phyloP scores from a whole-genome alignment of 2,329 filamentous ascomycete species.

The Aspergillus udagawae region DNA sequence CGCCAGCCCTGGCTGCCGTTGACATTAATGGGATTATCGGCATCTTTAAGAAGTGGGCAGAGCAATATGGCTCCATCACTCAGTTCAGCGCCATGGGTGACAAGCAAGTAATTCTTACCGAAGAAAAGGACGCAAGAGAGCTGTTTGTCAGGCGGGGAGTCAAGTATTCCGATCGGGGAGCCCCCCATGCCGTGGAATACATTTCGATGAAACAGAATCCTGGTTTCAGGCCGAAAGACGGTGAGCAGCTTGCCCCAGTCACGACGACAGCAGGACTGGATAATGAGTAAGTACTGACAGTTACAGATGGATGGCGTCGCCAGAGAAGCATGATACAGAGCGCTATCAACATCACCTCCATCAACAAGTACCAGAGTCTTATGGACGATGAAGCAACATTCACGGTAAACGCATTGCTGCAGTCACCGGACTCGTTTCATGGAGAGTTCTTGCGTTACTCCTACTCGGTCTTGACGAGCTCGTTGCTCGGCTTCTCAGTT shows the following conservation, averaged over 20 bases:
- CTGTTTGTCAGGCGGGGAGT: slow-evolving; percentile 3
- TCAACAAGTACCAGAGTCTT: slow-evolving; percentile 2
- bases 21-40: background rate
- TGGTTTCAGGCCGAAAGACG: slow-evolving; percentile 3
- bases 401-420: background rate
- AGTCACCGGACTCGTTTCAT: slow-evolving; percentile 2
- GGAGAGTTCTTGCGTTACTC: slow-evolving; percentile 2
- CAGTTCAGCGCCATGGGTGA: slow-evolving; percentile 3
- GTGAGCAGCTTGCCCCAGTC: background rate
- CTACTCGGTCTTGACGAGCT: slow-evolving; percentile 4
- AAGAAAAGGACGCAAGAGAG: slow-evolving; percentile 3
- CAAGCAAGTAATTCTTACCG: slow-evolving; percentile 2
- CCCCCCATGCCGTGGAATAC: slow-evolving; percentile 3
- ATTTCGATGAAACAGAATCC: slow-evolving; percentile 5
- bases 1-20: background rate
- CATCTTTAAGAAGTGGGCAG: background rate
- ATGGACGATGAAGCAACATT: slow-evolving; percentile 7
- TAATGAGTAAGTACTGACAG: background rate
- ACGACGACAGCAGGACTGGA: background rate
- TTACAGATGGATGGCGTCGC: slow-evolving; percentile 3
- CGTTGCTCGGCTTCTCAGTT: slow-evolving; percentile 4
- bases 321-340: slow-evolving; percentile 4
- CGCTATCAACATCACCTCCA: slow-evolving; percentile 1
- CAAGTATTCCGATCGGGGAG: slow-evolving; percentile 3
- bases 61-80: slow-evolving; percentile 2